Base-by-base conservation (phyloP, 1,139 yeast species). In the Debaryomyces sp. region DNA sequence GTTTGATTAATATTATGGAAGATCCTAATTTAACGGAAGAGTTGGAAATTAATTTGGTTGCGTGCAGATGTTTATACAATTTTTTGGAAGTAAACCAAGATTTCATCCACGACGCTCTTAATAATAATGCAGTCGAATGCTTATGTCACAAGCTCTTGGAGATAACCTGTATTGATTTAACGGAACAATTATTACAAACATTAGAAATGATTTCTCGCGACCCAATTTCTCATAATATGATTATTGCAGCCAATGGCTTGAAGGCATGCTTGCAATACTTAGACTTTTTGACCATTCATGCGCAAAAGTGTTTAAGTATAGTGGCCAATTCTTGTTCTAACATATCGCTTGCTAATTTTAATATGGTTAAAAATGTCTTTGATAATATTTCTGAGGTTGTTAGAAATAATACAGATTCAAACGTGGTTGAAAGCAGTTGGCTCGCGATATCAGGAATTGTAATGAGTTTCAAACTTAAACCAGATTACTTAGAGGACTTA, bases 121-220 rank as follows among this genome's bases (percentile, higher is more conserved):
- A 79, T 39, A 82, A 82, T 24, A 85, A 87, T 41, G 88, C 87
- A 1, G 80, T 91, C 10, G 85, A 83, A 37, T 83, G 81, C 0
- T 70, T 94, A 38, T 83, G 89, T 56, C 73, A 76, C 10, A 88
- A 88, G 57, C 68, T 94, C 41, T 64, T 81, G 54, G 96, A 90
- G 56, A 87, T 92, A 17, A 83, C 84, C 50, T 91, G 82, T 63
- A 92, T 94, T 47, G 99, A 94, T 64, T 73, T 94, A 50, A 80
- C 97, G 0, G 99, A 94, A 63, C 97, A 92, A 65, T 92, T 94
- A 0, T 70, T 94, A 40, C 92, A 87, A 56, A 85, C 95, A 0
- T 68, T 87, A 47, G 92, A 87, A 62, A 75, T 82, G 68, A 80
- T 87, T 10, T 83, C 91, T 1, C 70, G 85, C 50, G 78, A 80